phyloP scores from a whole-genome alignment of 108 stramenopile species.

The Cyclotella distinguenda region DNA sequence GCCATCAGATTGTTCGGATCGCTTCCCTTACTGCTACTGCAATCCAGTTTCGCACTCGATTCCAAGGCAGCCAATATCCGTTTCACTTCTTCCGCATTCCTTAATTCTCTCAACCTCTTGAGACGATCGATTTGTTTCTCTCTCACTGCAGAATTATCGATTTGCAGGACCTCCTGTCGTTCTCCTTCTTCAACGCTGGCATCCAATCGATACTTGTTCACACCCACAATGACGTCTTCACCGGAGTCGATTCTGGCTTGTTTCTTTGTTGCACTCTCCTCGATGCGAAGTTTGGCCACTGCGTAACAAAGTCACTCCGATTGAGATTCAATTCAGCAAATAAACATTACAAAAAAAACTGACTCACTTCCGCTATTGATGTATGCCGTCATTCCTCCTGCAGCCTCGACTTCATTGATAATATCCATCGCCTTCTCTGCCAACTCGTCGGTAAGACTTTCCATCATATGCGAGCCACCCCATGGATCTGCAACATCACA shows the following conservation, averaged over 20 bases:
- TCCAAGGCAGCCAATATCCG: constrained; percentile 68
- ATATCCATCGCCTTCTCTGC: constrained; percentile 84
- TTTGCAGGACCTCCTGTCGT: constrained; percentile 76
- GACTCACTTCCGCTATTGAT: constrained; percentile 94
- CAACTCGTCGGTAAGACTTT: constrained; percentile 93
- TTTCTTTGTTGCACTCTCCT: constrained; percentile 95
- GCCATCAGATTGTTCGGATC: constrained; percentile 90
- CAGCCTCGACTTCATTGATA: constrained; percentile 89
- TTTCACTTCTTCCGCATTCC: constrained; percentile 73
- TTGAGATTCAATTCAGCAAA: no score
- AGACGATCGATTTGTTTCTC: constrained; percentile 79
- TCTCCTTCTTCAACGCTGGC: constrained; percentile 71
- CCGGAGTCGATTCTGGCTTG: constrained; percentile 79
- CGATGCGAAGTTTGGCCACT: constrained; percentile 94
- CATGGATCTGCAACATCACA: constrained; percentile 72
- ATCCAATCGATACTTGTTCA: constrained; percentile 92
- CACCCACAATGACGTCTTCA: constrained; percentile 93
- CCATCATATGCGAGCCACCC: constrained; percentile 96
- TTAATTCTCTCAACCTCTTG: constrained; percentile 61
- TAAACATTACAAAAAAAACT: no score
- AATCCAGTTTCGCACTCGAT: constrained; percentile 65
- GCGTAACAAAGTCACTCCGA: no score
- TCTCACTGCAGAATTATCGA: constrained; percentile 90
- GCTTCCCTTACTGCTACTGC: constrained; percentile 73
- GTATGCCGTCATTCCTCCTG: constrained; percentile 97